phyloP scores from a whole-genome alignment of 2,329 filamentous ascomycete species.

The Raffaelea albimanens region DNA sequence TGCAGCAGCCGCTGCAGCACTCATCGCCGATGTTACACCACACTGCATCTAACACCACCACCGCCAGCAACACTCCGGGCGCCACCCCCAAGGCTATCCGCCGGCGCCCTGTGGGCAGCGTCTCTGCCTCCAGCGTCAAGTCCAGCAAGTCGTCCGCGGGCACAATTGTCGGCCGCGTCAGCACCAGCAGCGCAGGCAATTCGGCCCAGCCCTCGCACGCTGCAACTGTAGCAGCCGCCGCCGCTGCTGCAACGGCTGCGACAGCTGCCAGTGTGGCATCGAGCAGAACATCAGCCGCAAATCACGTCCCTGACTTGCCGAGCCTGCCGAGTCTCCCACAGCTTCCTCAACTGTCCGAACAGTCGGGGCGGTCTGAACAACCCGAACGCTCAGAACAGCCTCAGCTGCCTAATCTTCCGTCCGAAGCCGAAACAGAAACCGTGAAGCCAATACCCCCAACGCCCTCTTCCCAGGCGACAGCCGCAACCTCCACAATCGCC shows the following conservation, averaged over 20 bases:
- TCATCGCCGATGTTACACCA: neutral
- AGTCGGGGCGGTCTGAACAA: too few species aligned
- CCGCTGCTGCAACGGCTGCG: neutral
- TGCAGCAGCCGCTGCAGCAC: neutral
- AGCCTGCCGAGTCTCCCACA: neutral
- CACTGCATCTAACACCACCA: neutral
- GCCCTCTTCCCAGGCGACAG: neutral
- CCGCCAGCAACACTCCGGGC: neutral
- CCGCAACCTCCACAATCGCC: conserved; percentile 12
- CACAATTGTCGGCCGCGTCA: neutral
- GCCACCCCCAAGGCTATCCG: neutral
- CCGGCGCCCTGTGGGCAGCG: conserved; percentile 1
- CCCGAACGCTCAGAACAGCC: neutral
- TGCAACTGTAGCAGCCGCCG: too few species aligned
- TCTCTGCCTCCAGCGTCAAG: neutral
- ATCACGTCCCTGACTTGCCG: neutral
- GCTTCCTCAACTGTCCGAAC: neutral
- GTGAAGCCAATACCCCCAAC: neutral
- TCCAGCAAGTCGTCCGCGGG: too few species aligned
- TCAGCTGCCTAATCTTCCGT: conserved; percentile 6
- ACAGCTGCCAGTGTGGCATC: neutral
- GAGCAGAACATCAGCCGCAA: too few species aligned
- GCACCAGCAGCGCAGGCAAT: neutral
- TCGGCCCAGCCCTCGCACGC: too few species aligned
- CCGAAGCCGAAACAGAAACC: neutral